Evolutionary conservation across 106 monocot genomes (phyloP).

Genomic region (Gastrodia elata): DNA sequence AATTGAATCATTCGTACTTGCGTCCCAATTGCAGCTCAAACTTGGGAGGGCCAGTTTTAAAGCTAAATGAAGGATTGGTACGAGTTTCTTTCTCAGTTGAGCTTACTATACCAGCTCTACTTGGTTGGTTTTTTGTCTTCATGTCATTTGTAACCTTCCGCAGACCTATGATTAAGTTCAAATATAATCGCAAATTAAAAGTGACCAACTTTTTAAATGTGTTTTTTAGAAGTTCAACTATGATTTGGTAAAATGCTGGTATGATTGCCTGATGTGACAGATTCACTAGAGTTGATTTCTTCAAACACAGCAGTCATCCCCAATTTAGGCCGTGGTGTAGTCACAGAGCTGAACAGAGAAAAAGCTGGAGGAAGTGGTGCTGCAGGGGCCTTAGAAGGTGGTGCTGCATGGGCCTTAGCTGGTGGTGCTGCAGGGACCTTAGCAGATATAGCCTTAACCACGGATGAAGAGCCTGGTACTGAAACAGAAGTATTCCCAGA

Average conservation of each 20-base stretch:
- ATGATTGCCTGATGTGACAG: conserved; percentile 50
- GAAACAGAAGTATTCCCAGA: conserved; percentile 24
- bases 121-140: conserved; percentile 70
- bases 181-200: background rate
- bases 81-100: conserved; percentile 43
- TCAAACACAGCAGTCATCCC: conserved; percentile 86
- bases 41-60: conserved; percentile 53
- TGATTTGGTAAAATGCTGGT: background rate
- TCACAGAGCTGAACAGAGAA: conserved; percentile 31
- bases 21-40: conserved; percentile 92
- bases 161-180: conserved; percentile 28
- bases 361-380: conserved; percentile 45
- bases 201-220: background rate
- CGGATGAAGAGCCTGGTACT: conserved; percentile 14
- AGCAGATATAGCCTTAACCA: conserved; percentile 12
- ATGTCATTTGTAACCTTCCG: conserved; percentile 75
- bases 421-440: conserved; percentile 31
- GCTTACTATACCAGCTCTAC: conserved; percentile 51
- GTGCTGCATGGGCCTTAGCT: conserved; percentile 21
- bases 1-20: conserved; percentile 37
- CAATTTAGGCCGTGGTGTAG: conserved; percentile 43
- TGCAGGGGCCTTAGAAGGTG: conserved; percentile 14
- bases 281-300: conserved; percentile 61
- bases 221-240: background rate
- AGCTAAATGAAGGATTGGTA: conserved; percentile 28